Base-by-base conservation (phyloP, 371 early-diverging fungal species). In the Syncephalis fuscata region DNA sequence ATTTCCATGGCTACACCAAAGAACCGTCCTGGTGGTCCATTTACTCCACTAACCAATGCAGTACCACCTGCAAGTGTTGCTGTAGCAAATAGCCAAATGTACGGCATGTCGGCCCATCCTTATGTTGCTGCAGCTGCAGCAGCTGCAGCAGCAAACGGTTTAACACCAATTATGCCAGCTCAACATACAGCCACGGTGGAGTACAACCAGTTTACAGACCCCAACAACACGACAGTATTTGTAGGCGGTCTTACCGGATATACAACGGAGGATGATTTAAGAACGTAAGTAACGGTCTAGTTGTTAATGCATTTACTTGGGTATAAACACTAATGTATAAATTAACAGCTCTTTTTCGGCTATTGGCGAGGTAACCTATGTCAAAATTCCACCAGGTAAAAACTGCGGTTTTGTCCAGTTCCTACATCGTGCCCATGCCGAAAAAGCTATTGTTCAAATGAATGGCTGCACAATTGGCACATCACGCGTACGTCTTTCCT, bases 351-450 rank as follows among this genome's bases (percentile, higher is more conserved):
- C 71, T 50, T 94, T 94, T 59, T 63, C 73, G 24, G 76, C 76
- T 32, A 89, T 86, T 67, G 94, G 94, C 36, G 88, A 85, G 27
- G 85, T 94, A 27, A 71, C 71, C 0, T 82, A 88, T 63, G 83
- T 85, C 56, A 92, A 92, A 59, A 88, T 94, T 50, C 91, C 92
- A 17, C 79, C 82, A 16, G 87, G 87, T 37, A 90, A 88, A 57
- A 85, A 88, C 5, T 93, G 94, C 63, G 94, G 92, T 3, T 93
- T 93, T 68, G 90, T 93, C 20, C 86, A 85, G 50, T 94, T 75
- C 61, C 77, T 75, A 3, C 73, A 79, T 44, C 71, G 90, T 14
- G 72, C 73, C 36, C 71, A 78, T 40, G 92, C 94, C 7, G 92
- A 92, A 58, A 63, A 74, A 44, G 92, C 94, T 3, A 85, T 94